Evolutionary conservation across 345 rosid species (phyloP).

Genomic region (Orychophragmus violaceus): DNA sequence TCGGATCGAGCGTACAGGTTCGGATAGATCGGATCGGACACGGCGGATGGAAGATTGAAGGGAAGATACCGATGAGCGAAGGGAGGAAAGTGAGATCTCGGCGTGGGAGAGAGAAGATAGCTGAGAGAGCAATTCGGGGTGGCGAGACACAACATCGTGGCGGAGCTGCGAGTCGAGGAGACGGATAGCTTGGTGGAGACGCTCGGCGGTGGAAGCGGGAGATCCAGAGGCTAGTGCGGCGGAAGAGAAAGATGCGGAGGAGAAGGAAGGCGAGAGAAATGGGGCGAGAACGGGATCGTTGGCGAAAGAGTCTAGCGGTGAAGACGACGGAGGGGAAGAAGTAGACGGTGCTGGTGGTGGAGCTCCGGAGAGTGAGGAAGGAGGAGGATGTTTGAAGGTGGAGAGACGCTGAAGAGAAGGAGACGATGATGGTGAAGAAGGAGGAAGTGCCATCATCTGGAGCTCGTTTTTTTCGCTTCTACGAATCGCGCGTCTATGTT

Average conservation of each 20-base stretch:
- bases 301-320: conserved; percentile 65
- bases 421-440: conserved; percentile 36
- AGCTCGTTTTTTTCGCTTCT: background rate
- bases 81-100: conserved; percentile 74
- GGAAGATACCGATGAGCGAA: conserved; percentile 78
- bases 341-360: conserved; percentile 10
- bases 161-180: conserved; percentile 92
- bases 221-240: conserved; percentile 95
- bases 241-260: conserved; percentile 82
- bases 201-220: conserved; percentile 96
- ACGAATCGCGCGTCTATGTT: background rate
- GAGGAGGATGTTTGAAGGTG: conserved; percentile 44
- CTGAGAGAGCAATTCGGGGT: conserved; percentile 72
- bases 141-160: conserved; percentile 80
- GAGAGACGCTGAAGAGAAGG: conserved; percentile 29
- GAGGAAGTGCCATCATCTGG: conserved; percentile 37
- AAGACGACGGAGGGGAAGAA: conserved; percentile 19
- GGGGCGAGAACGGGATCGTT: conserved; percentile 64
- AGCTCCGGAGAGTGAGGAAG: conserved; percentile 32
- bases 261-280: conserved; percentile 82
- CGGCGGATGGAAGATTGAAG: conserved; percentile 77
- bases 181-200: conserved; percentile 84
- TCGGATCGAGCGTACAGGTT: conserved; percentile 54
- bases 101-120: conserved; percentile 85
- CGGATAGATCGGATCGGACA: conserved; percentile 85